Percentiles rank a stretch among this genome's conserved stretches.
Evolutionary conservation across 176 grass and related monocot species (phyloP).

Genomic region (Lolium perenne): DNA sequence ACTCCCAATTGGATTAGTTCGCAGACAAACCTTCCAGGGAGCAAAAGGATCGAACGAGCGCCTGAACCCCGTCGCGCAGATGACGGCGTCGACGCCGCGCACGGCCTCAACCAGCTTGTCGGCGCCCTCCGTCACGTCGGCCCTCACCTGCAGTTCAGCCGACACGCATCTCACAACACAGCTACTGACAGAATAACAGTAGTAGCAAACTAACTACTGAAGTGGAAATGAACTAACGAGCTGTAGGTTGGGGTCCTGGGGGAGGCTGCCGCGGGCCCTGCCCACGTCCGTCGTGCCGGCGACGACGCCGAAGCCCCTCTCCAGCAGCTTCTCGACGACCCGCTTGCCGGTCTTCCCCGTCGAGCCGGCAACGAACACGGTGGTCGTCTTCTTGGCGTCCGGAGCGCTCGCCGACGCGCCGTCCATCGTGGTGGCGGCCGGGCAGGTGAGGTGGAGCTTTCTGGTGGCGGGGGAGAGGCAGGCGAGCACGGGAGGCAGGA

Average conservation of each 20-base stretch:
- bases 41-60: slow-evolving; percentile 69
- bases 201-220: not conserved
- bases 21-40: slow-evolving; percentile 68
- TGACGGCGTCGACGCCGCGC: slow-evolving; percentile 59
- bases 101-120: slow-evolving; percentile 58
- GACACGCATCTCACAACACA: slow-evolving; percentile 3
- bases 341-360: slow-evolving; percentile 72
- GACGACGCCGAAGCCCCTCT: slow-evolving; percentile 57
- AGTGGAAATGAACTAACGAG: slow-evolving; percentile 55
- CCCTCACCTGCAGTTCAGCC: slow-evolving; percentile 49
- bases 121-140: slow-evolving; percentile 64
- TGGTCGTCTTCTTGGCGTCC: slow-evolving; percentile 51
- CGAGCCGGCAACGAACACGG: slow-evolving; percentile 72
- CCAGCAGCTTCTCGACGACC: slow-evolving; percentile 68
- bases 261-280: slow-evolving; percentile 50
- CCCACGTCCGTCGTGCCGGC: slow-evolving; percentile 60
- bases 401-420: slow-evolving; percentile 26
- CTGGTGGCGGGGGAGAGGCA: slow-evolving; percentile 18
- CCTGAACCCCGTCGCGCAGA: slow-evolving; percentile 71
- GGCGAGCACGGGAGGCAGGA: slow-evolving; percentile 10
- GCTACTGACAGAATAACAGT: not conserved
- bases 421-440: slow-evolving; percentile 44
- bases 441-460: slow-evolving; percentile 33
- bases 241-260: slow-evolving; percentile 56
- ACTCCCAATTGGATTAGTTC: not conserved